phyloP scores from a whole-genome alignment of 2,329 filamentous ascomycete genomes.

The Penicillium sp. region DNA sequence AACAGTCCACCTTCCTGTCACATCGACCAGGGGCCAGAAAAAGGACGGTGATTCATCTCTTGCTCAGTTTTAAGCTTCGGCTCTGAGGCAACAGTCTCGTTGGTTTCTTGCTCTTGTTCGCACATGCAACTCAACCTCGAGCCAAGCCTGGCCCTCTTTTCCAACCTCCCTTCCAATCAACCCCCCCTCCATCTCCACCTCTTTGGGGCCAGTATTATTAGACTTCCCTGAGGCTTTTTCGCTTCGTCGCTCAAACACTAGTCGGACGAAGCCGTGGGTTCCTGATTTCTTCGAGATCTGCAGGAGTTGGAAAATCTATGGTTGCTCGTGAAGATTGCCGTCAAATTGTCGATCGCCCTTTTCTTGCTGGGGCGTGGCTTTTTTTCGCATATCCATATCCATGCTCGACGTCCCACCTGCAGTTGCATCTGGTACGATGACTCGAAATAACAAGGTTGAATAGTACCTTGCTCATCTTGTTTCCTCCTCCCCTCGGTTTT shows the following conservation, averaged over 20 bases:
- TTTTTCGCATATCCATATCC: constrained; percentile 9
- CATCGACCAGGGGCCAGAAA: not conserved
- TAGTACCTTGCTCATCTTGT: constrained; percentile 5
- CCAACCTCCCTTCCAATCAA: not conserved
- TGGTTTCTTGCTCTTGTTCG: not conserved
- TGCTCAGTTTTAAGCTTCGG: constrained; percentile 16
- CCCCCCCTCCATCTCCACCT: not conserved
- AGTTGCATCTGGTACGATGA: constrained; percentile 17
- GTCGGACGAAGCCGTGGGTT: constrained; percentile 9
- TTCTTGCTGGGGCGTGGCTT: constrained; percentile 1
- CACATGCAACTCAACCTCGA: constrained; percentile 3
- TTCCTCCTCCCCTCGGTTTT: not conserved
- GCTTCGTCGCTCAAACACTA: not conserved
- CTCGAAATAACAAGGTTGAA: constrained; percentile 1
- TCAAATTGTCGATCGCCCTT: constrained; percentile 5
- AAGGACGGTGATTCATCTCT: constrained; percentile 9
- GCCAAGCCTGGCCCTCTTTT: constrained; percentile 9
- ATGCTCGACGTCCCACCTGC: constrained; percentile 7
- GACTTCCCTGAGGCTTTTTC: not conserved
- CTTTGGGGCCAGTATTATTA: not conserved
- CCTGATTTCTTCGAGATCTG: constrained; percentile 4
- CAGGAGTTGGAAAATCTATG: constrained; percentile 9
- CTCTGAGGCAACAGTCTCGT: not conserved
- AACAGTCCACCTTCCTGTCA: not conserved
- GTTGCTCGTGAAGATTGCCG: constrained; percentile 14